Evolutionary conservation across 1,284 basidiomycete genomes (phyloP), one percentile per base, ranked within the genome.

Genomic region (Ustilago sp.): DNA sequence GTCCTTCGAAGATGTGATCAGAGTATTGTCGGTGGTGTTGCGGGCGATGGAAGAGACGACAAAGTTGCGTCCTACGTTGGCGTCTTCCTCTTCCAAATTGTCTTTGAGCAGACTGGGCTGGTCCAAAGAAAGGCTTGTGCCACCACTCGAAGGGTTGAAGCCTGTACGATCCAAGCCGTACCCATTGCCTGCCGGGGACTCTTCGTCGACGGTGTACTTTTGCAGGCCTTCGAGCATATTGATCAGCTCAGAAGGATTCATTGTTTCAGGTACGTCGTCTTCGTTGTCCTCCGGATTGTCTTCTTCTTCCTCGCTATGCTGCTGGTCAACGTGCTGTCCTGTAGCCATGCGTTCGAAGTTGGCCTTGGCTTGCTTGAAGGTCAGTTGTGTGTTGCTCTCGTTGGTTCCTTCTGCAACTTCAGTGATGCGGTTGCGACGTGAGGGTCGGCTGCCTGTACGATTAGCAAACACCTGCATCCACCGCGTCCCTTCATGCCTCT

Each of bases 71-170:
- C 94, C 94, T 1, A 93, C 90, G 3, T 89, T 87, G 2, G 89
- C 87, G 85, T 94, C 94, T 70, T 94, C 93, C 58, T 93, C 92
- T 82, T 95, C 94, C 77, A 92, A 89, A 84, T 94, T 93, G 36
- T 93, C 93, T 78, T 91, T 90, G 45, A 91, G 91, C 28, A 95
- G 89, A 77, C 92, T 92, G 1, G 93, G 68, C 45, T 63, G 61
- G n/a, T 67, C 65, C 13, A 76, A 23, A 3, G 57, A 55, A 1
- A 73, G 34, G 38, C 62, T 68, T 3, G 64, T 61, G 13, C 68
- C 63, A 8, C 60, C 56, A 5, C 23, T 13, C 2, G 47, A 9
- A 6, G 64, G 47, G 34, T 12, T 34, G 36, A 70, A 48, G 12
- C 74, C 68, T 1, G 64, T 60, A 17, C 68, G 63, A 36, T 73